These are phyloP conservation scores for Boletus edulis DNA, from an alignment of 768 basidiomycete genomes.

Conservation along the genomic window DNA sequence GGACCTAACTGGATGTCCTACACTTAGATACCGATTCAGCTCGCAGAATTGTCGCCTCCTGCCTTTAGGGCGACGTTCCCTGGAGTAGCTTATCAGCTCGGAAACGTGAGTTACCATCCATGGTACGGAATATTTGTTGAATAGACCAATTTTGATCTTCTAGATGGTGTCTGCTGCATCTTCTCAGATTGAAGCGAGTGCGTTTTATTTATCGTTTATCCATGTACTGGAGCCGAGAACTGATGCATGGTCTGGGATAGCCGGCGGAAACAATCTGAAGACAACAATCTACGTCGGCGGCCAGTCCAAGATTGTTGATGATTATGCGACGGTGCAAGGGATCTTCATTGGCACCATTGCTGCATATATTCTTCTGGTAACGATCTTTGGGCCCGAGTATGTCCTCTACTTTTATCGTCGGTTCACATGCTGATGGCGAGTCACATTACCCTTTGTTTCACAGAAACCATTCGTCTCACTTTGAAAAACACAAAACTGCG, in stretches of 20 bases:
- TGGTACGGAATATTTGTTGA: too few relatives aligned
- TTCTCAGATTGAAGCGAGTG: conserved; percentile 45
- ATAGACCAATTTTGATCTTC: not conserved
- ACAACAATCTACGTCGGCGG: conserved; percentile 48
- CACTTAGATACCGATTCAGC: conserved; percentile 64
- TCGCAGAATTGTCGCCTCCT: conserved; percentile 82
- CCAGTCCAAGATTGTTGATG: conserved; percentile 40
- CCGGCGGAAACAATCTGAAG: conserved; percentile 54
- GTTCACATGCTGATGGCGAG: not conserved
- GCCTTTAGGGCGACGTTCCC: conserved; percentile 89
- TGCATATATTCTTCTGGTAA: conserved; percentile 72
- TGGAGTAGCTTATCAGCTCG: conserved; percentile 81
- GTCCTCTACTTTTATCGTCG: conserved; percentile 24
- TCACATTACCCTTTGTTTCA: not conserved
- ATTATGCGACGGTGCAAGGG: conserved; percentile 82
- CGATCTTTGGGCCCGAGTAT: conserved; percentile 76
- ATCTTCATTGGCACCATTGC: conserved; percentile 84
- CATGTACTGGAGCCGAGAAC: not conserved
- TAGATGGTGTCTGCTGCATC: conserved; percentile 70
- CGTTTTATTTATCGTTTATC: not conserved
- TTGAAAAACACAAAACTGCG: conserved; percentile 79
- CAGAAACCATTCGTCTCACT: conserved; percentile 73
- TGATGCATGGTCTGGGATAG: conserved; percentile 27
- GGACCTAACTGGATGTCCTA: not conserved
- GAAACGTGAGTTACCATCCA: conserved; percentile 44